phyloP scores from a whole-genome alignment of 73 alveolate genomes.

The Uronychia binucleata region DNA sequence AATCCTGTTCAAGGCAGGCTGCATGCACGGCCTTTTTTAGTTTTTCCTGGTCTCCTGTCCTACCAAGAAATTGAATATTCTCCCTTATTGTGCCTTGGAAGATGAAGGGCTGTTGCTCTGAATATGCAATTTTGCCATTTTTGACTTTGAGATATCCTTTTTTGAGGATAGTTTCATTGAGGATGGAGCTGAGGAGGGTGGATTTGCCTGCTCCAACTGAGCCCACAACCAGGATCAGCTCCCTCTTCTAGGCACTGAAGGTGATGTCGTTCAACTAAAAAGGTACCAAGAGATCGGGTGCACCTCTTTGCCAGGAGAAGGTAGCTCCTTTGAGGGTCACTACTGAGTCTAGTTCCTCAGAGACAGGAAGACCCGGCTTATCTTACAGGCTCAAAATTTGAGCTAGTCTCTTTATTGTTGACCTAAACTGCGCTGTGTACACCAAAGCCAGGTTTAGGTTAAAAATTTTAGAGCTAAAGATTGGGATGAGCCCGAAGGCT shows the following conservation, averaged over 20 bases:
- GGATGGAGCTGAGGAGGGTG: slow-evolving; percentile 64
- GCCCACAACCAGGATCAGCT: slow-evolving; percentile 62
- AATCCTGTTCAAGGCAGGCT: slow-evolving; percentile 84
- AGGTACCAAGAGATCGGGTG: too few relatives aligned
- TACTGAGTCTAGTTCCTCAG: neutral
- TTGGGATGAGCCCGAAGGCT: neutral
- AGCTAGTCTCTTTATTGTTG: neutral
- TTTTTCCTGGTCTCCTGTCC: slow-evolving; percentile 28
- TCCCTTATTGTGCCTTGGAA: slow-evolving; percentile 80
- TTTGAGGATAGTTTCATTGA: slow-evolving; percentile 46
- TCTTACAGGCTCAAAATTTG: neutral
- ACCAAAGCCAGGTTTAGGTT: neutral
- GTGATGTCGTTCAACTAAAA: neutral
- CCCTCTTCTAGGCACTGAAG: neutral
- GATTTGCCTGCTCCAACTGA: slow-evolving; percentile 92
- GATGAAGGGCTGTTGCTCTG: slow-evolving; percentile 83
- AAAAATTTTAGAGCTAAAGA: neutral
- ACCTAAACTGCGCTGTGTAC: neutral
- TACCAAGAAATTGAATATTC: slow-evolving; percentile 60
- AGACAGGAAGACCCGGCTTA: neutral
- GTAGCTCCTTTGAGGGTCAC: too few relatives aligned
- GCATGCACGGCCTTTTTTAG: slow-evolving; percentile 53
- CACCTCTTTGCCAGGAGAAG: too few relatives aligned
- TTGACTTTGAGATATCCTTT: slow-evolving; percentile 47
- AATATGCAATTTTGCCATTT: slow-evolving; percentile 78